Conservation (phyloP, 2,329 filamentous ascomycete species). For the Sphaceloma murrayae region DNA sequence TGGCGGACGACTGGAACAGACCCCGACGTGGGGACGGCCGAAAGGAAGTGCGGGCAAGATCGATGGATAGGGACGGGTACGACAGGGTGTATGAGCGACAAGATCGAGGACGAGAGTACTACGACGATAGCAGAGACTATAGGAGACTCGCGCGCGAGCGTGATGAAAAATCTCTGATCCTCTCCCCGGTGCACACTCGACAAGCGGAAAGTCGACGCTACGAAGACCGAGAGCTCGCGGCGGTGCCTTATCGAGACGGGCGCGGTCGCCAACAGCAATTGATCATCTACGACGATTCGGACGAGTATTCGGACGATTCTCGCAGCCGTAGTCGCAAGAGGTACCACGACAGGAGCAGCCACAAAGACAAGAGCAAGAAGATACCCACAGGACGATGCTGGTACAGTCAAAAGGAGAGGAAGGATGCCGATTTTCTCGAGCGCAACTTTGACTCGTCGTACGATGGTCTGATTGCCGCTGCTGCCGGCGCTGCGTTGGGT, state of each 20-base stretch:
- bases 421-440: slow-evolving; percentile 22
- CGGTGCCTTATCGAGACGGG: slow-evolving; percentile 1
- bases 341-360: neutral
- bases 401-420: slow-evolving; percentile 20
- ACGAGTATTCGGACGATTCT: neutral
- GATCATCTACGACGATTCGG: slow-evolving; percentile 11
- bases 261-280: neutral
- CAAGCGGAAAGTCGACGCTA: neutral
- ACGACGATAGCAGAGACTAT: slow-evolving; percentile 5
- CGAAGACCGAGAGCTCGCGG: slow-evolving; percentile 4
- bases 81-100: slow-evolving; percentile 1
- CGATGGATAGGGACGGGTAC: slow-evolving; percentile 1
- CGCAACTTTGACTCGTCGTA: slow-evolving; percentile 22
- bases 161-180: neutral
- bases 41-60: neutral
- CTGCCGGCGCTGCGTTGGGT: slow-evolving; percentile 22
- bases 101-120: neutral
- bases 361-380: slow-evolving; percentile 17
- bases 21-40: slow-evolving; percentile 7
- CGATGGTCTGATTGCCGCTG: slow-evolving; percentile 22
- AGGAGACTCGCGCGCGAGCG: neutral
- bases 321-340: slow-evolving; percentile 1
- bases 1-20: slow-evolving; percentile 7
- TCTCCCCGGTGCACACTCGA: neutral
- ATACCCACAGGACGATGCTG: slow-evolving; percentile 16